phyloP scores from a whole-genome alignment of 2,329 filamentous ascomycete genomes.

The Aspergillus sp. region DNA sequence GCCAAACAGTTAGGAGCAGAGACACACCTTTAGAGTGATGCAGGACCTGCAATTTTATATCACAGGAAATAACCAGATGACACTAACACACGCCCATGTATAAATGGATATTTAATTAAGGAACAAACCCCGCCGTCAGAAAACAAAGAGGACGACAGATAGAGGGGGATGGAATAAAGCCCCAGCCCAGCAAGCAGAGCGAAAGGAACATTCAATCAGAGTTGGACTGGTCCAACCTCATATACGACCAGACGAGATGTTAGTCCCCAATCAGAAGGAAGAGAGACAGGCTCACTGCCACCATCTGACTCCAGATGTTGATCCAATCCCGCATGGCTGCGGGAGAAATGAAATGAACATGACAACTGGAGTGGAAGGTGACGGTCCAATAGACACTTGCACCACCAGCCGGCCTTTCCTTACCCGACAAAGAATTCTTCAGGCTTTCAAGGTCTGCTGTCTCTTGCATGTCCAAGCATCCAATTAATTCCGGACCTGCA shows the following conservation, averaged over 20 bases:
- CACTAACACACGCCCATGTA: neutral
- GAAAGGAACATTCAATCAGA: neutral
- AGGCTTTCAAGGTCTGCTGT: neutral
- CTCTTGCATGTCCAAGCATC: neutral
- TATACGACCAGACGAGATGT: neutral
- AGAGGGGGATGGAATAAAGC: constrained; percentile 2
- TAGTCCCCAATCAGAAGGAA: constrained; percentile 4
- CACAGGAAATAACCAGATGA: neutral
- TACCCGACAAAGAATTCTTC: neutral
- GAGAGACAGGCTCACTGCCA: constrained; percentile 1
- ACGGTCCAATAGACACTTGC: neutral
- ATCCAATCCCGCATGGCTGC: constrained; percentile 5
- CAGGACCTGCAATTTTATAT: neutral
- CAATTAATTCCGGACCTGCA: constrained; percentile 9
- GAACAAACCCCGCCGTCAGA: neutral
- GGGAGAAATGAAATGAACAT: neutral
- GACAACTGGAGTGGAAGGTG: neutral
- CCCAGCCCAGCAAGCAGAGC: neutral
- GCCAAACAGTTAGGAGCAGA: neutral
- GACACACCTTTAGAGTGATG: neutral
- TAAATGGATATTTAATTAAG: neutral
- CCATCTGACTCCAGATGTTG: constrained; percentile 1
- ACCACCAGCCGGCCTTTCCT: neutral
- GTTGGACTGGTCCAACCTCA: neutral
- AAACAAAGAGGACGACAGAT: neutral